phyloP scores from a whole-genome alignment of 257 asterid genomes.

The Solanum neorickii region DNA sequence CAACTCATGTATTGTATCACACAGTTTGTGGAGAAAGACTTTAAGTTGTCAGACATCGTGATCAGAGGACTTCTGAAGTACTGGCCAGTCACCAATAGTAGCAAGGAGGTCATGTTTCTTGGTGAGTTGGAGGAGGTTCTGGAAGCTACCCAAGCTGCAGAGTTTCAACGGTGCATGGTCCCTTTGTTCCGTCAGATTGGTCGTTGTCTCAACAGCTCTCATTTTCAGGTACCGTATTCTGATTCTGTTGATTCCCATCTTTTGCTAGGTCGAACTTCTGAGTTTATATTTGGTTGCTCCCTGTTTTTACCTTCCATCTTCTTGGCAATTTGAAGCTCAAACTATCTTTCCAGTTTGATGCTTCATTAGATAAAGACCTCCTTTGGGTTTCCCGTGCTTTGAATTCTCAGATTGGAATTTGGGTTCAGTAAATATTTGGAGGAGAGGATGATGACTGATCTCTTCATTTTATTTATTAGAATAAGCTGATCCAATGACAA shows the following conservation, averaged over 20 bases:
- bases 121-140: slow-evolving; percentile 37
- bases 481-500: background rate
- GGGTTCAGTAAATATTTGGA: background rate
- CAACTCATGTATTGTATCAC: slow-evolving; percentile 26
- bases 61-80: slow-evolving; percentile 31
- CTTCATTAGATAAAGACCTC: background rate
- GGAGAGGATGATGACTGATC: background rate
- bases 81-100: slow-evolving; percentile 33
- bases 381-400: background rate
- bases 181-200: slow-evolving; percentile 27
- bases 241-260: background rate
- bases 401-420: background rate
- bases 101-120: slow-evolving; percentile 32
- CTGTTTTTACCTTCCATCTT: background rate
- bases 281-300: background rate
- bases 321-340: background rate
- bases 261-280: background rate
- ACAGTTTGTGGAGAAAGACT: slow-evolving; percentile 30
- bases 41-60: slow-evolving; percentile 22
- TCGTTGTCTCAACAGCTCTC: slow-evolving; percentile 29
- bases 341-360: background rate
- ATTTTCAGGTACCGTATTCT: slow-evolving; percentile 23
- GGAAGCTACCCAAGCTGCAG: slow-evolving; percentile 28
- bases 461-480: background rate
- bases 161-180: slow-evolving; percentile 29